A percentile compares a stretch with the other conserved stretches of the same genome.
phyloP scores from a whole-genome alignment of 805 yeast species.

The Huiozyma sinensis region DNA sequence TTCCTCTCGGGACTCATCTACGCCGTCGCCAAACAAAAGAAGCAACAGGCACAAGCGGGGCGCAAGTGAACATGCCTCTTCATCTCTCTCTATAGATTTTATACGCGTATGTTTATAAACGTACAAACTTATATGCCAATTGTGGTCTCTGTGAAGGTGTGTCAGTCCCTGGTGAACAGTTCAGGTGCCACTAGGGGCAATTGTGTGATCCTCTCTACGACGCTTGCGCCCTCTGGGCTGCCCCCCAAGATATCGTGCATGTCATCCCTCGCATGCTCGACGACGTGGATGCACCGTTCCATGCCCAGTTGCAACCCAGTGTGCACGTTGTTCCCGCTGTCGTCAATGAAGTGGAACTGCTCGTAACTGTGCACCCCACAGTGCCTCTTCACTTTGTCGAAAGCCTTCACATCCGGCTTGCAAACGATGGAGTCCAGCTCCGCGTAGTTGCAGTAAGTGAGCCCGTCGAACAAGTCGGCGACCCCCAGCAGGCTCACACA shows the following conservation, averaged over 20 bases:
- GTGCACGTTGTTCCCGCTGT: constrained; percentile 65
- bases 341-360: constrained; percentile 74
- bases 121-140: too few relatives aligned
- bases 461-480: constrained; percentile 90
- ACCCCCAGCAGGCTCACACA: constrained; percentile 72
- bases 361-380: constrained; percentile 35
- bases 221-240: constrained; percentile 35
- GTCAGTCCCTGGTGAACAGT: constrained; percentile 26
- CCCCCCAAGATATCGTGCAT: constrained; percentile 20
- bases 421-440: constrained; percentile 58
- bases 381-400: constrained; percentile 49
- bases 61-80: neutral
- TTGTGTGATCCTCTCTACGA: constrained; percentile 50
- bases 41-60: constrained; percentile 29
- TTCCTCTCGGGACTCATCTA: constrained; percentile 93
- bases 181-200: constrained; percentile 37
- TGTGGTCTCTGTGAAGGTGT: neutral
- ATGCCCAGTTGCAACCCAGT: constrained; percentile 69
- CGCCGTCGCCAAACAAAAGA: constrained; percentile 91
- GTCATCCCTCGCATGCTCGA: constrained; percentile 53
- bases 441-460: constrained; percentile 81
- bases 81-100: neutral
- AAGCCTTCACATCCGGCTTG: constrained; percentile 76
- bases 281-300: constrained; percentile 59
- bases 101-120: neutral